These are phyloP conservation scores for Ogataea thermomethanolica DNA, from an alignment of 805 yeast species.

Conservation along the genomic window DNA sequence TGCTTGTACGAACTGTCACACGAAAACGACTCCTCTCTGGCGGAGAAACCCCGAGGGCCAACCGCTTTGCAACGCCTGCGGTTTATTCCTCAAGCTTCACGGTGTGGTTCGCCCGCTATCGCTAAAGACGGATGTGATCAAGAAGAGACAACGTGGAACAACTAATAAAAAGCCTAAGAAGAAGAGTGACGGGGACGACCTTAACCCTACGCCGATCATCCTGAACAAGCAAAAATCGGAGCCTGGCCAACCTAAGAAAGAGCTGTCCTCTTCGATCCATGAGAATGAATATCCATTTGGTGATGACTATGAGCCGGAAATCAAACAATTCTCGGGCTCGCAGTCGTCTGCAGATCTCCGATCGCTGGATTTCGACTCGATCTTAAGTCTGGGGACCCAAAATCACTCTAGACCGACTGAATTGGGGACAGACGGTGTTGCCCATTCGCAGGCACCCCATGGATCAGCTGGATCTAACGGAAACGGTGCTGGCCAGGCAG, in stretches of 20 bases:
- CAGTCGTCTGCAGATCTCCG: conserved; percentile 12
- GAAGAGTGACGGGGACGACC: conserved; percentile 45
- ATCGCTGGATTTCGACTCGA: conserved; percentile 24
- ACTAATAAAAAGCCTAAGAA: conserved; percentile 29
- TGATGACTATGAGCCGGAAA: conserved; percentile 9
- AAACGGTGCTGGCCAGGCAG: not conserved
- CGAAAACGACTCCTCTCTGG: conserved; percentile 94
- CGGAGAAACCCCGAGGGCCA: conserved; percentile 88
- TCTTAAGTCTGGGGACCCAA: conserved; percentile 15
- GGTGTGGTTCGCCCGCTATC: conserved; percentile 95
- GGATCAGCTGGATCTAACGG: no score
- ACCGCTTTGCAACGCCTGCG: conserved; percentile 95
- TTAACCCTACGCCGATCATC: conserved; percentile 42
- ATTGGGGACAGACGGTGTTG: no score
- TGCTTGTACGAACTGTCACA: conserved; percentile 82
- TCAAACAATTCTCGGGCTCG: conserved; percentile 1
- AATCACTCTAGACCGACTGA: conserved; percentile 7
- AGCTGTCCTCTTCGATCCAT: not conserved
- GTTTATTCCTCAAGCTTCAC: conserved; percentile 83
- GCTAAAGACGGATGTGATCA: conserved; percentile 75
- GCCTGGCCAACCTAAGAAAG: conserved; percentile 3
- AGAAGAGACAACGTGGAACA: conserved; percentile 74
- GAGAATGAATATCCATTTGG: not conserved
- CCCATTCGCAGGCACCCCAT: no score
- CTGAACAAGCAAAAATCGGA: conserved; percentile 13